Evolutionary conservation across 2,329 filamentous ascomycete species (phyloP).

Genomic region (Coleophoma cylindrospora): DNA sequence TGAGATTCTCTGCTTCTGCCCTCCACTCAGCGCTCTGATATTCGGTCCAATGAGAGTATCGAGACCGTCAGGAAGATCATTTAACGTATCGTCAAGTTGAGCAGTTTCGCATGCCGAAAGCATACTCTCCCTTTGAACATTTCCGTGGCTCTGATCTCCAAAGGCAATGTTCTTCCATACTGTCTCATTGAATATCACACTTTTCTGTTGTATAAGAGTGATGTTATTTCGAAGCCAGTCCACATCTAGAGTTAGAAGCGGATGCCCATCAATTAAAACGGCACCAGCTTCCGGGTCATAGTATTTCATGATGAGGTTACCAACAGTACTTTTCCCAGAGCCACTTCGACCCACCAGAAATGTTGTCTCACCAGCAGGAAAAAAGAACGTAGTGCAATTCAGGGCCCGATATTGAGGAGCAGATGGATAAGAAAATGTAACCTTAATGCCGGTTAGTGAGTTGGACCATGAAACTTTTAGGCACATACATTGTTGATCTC

Average conservation of each 20-base stretch:
- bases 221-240: constrained; percentile 74
- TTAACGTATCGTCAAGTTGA: constrained; percentile 63
- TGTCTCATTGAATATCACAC: constrained; percentile 75
- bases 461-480: background rate
- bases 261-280: constrained; percentile 63
- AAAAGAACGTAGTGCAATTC: constrained; percentile 57
- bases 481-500: constrained; percentile 59
- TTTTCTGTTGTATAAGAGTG: constrained; percentile 78
- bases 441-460: constrained; percentile 37
- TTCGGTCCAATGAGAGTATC: constrained; percentile 66
- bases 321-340: constrained; percentile 87
- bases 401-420: constrained; percentile 58
- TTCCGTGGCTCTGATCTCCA: constrained; percentile 47
- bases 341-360: constrained; percentile 85
- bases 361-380: constrained; percentile 66
- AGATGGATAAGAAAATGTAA: constrained; percentile 79
- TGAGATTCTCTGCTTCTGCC: constrained; percentile 77
- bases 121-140: constrained; percentile 50
- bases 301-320: constrained; percentile 73
- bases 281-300: constrained; percentile 63
- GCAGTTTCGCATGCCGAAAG: constrained; percentile 59
- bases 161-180: constrained; percentile 75
- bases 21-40: constrained; percentile 73
- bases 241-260: constrained; percentile 56
- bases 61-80: constrained; percentile 62